Evolutionary conservation across 129 eudicot genomes (phyloP), one percentile per base, ranked within the genome.

Genomic region (Chrysanthemum lavandulifolium): DNA sequence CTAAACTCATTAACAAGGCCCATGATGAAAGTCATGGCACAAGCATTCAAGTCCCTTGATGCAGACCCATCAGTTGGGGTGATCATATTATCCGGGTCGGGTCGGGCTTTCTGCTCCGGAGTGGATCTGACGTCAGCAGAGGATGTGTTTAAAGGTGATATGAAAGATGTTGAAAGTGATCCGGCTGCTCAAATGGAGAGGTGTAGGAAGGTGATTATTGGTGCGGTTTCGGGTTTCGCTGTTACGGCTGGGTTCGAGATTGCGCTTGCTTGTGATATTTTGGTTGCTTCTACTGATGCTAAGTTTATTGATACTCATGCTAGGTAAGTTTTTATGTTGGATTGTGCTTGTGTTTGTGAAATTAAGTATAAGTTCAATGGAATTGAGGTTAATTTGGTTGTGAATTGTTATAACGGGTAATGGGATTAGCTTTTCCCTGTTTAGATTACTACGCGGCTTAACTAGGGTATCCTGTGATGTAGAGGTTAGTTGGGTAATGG

Each of bases 191-290:
- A 95, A 71, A 95, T 95, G 97, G 97, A 91, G 81, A 82, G 75
- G 72, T 95, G 99, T 62, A 72, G 78, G 75, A 95, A 91, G 59
- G 90, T 89, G 14, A 95, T 95, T 2, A 86, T 95, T 21, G 99
- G 97, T 16, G 99, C 99, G 3, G 73, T 95, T 13, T 71, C 75
- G 40, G 99, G 99, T 61, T 95, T 90, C 51, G 97, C 99, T 11
- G 82, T 91, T n/a, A 95, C 99, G 56, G 99, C 96, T 7, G 99
- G 99, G 11, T 90, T 95, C 52, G 99, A 95, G 86, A 95, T 95
- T 63, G 81, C 97, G 12, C 83, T 95, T 45, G 97, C 97, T 72
- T 95, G 97, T 77, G 99, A 91, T 85, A 13, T 88, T 16, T 68
- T 90, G 68, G 84, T 95, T 55, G 99, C 99, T 69, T 83, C 99